Evolutionary conservation across 768 basidiomycete species (phyloP).

Genomic region (Agrocybe praecox): DNA sequence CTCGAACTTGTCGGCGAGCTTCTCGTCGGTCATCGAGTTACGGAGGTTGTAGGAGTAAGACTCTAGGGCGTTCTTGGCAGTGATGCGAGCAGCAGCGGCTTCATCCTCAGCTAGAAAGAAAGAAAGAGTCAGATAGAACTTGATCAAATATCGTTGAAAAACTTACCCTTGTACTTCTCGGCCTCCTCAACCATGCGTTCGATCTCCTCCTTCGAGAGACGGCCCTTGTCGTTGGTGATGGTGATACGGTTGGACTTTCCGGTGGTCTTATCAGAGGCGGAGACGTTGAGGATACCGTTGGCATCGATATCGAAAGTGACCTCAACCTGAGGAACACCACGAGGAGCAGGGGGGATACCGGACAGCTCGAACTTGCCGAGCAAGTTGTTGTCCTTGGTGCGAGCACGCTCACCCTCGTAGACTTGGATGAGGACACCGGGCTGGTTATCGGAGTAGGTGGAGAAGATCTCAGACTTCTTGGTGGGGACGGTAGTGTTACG

Average conservation of each 20-base stretch:
- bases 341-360: slow-evolving; percentile 94
- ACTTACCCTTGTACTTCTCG: slow-evolving; percentile 78
- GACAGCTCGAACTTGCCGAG: slow-evolving; percentile 99
- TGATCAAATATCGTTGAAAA: slow-evolving; percentile 12
- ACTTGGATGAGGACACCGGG: slow-evolving; percentile 98
- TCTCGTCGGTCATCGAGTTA: slow-evolving; percentile 84
- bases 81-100: slow-evolving; percentile 80
- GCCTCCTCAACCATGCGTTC: slow-evolving; percentile 97
- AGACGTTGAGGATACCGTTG: slow-evolving; percentile 95
- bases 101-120: slow-evolving; percentile 69
- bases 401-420: slow-evolving; percentile 97
- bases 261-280: slow-evolving; percentile 94
- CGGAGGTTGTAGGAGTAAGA: slow-evolving; percentile 95
- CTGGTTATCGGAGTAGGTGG: slow-evolving; percentile 98
- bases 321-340: slow-evolving; percentile 97
- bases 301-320: slow-evolving; percentile 99
- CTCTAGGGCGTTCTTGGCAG: slow-evolving; percentile 90
- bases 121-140: slow-evolving; percentile 26
- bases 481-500: slow-evolving; percentile 98
- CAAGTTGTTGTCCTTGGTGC: slow-evolving; percentile 98
- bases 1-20: slow-evolving; percentile 88
- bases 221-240: slow-evolving; percentile 96
- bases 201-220: slow-evolving; percentile 96
- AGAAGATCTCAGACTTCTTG: slow-evolving; percentile 98
- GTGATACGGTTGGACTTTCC: slow-evolving; percentile 95